Base-by-base conservation (phyloP, 805 yeast species). In the baker's yeast (Saccharomyces cerevisiae) region DNA sequence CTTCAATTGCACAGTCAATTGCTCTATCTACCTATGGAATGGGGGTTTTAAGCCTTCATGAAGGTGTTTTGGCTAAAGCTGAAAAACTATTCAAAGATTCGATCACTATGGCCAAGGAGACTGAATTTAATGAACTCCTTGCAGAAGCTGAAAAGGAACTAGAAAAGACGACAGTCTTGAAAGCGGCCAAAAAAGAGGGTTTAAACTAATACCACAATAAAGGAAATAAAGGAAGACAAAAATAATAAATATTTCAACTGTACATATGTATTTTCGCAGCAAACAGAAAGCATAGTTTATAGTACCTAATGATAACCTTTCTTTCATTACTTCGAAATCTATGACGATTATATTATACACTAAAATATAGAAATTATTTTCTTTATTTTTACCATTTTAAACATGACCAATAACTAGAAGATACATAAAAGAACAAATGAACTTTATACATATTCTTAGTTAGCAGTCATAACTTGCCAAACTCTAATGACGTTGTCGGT, bases 401-500 rank as follows among this genome's bases (percentile, higher is more conserved):
- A 47, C 43, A 46, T n/a, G 29, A 43, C 53, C 22, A 28, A 24
- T n/a, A 31, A 22, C 17, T 50, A 24, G 46, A 43, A 49, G 8
- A 51, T 28, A 51, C 47, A 50, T 49, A 54, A 32, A 52, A 57
- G 29, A 50, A 50, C 41, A 28, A 49, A 51, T 43, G 46, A 3
- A 14, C 41, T 30, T 31, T 46, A 32, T 53, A 41, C 51, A 43
- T 41, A 49, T 46, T 46, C 57, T 67, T 70, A 70, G 70, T 69
- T 67, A 57, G 71, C 65, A 80, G 95, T 89, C 98, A 94, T 94
- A 72, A 94, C 97, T 86, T 94, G 98, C 99, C 99, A 94, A 79
- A 94, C 99, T 83, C 99, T 92, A 84, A 94, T 92, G 76, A 87
- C 84, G 84, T 89, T 89, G 81, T 94, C 99, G 73, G 97, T 91